A percentile compares a stretch with the other conserved stretches of the same genome.
These are phyloP conservation scores for Neocucurbitaria cava DNA, from an alignment of 2,329 filamentous ascomycete species.

Conservation along the genomic window DNA sequence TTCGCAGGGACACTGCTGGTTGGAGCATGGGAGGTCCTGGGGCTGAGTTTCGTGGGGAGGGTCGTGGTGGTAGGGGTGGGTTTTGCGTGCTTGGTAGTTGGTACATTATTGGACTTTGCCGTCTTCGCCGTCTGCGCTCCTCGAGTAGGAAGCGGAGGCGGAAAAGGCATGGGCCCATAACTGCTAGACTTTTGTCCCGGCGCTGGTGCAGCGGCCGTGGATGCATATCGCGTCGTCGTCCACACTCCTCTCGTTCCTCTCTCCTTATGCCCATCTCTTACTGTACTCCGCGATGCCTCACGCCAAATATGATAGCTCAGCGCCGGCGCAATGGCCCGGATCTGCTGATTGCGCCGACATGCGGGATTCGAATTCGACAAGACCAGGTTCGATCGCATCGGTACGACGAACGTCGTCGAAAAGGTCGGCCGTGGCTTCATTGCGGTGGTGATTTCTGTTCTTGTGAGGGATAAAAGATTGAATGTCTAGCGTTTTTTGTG, in stretches of 20 bases:
- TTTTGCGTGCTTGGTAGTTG: slow-evolving; percentile 3
- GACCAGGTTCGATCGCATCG: slow-evolving; percentile 1
- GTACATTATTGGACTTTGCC: too few relatives aligned
- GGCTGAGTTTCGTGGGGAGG: slow-evolving; percentile 5
- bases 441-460: too few relatives aligned
- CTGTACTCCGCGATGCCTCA: slow-evolving; percentile 5
- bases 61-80: not conserved
- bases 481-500: too few relatives aligned
- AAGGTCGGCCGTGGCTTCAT: slow-evolving; percentile 35
- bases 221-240: slow-evolving; percentile 10
- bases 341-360: slow-evolving; percentile 15
- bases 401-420: slow-evolving; percentile 5
- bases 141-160: too few relatives aligned
- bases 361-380: slow-evolving; percentile 6
- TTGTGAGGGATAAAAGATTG: too few relatives aligned
- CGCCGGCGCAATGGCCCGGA: slow-evolving; percentile 6
- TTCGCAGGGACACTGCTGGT: not conserved
- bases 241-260: not conserved
- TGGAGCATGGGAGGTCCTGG: not conserved
- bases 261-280: not conserved
- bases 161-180: slow-evolving; percentile 8
- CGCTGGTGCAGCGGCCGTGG: slow-evolving; percentile 9
- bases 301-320: slow-evolving; percentile 15
- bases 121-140: slow-evolving; percentile 11
- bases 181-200: slow-evolving; percentile 6